Evolutionary conservation across 192 early-diverging fungal genomes (phyloP).

Genomic region (Podochytrium sp.): DNA sequence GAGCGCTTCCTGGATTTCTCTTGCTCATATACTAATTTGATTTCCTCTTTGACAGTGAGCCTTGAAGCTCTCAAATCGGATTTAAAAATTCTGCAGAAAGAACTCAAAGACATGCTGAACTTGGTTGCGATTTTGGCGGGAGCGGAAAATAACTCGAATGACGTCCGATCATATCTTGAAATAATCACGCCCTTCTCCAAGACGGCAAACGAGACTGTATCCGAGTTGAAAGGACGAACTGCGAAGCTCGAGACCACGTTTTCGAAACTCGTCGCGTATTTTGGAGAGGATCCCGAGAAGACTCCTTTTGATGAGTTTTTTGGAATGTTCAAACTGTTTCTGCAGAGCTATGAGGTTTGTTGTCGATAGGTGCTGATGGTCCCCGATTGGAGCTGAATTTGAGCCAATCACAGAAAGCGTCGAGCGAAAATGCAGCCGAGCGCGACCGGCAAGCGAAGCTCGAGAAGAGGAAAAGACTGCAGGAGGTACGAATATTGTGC

Average conservation of each 20-base stretch:
- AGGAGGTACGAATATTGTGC: slow-evolving; percentile 38
- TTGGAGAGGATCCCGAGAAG: slow-evolving; percentile 44
- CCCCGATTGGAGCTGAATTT: not conserved
- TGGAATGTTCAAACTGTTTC: slow-evolving; percentile 40
- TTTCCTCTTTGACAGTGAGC: slow-evolving; percentile 25
- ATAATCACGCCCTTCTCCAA: slow-evolving; percentile 35
- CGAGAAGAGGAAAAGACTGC: slow-evolving; percentile 38
- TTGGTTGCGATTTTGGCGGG: not conserved
- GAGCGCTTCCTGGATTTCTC: slow-evolving; percentile 1
- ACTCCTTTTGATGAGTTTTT: slow-evolving; percentile 48
- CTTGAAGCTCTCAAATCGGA: slow-evolving; percentile 38
- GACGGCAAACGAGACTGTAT: slow-evolving; percentile 9
- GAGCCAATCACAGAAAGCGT: slow-evolving; percentile 35
- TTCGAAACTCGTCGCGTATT: slow-evolving; percentile 20
- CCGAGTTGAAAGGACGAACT: slow-evolving; percentile 24
- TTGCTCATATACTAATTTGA: not conserved
- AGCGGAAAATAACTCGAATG: not conserved
- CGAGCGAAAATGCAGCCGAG: slow-evolving; percentile 32
- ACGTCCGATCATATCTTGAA: slow-evolving; percentile 17
- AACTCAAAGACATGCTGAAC: slow-evolving; percentile 8
- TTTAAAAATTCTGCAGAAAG: slow-evolving; percentile 37
- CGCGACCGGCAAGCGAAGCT: slow-evolving; percentile 35
- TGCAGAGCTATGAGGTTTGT: slow-evolving; percentile 40
- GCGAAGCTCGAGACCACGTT: slow-evolving; percentile 21
- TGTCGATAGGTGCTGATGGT: not conserved